Evolutionary conservation across 1,284 basidiomycete species (phyloP).

Genomic region (Limonomyces culmigenus): DNA sequence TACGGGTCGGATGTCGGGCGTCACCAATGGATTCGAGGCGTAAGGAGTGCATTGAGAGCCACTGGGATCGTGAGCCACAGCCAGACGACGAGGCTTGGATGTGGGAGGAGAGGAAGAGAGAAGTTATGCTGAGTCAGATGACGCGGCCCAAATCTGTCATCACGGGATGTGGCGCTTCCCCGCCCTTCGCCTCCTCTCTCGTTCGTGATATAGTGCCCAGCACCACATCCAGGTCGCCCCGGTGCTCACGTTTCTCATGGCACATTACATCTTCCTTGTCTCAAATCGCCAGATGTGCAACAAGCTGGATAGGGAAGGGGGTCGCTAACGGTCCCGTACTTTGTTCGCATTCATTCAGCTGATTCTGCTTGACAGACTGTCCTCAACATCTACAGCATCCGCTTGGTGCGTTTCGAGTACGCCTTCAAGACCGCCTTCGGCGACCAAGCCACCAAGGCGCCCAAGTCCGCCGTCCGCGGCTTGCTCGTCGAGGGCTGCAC

Average conservation of each 20-base stretch:
- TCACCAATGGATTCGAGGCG: no score
- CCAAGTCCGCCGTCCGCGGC: constrained; percentile 53
- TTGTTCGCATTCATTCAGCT: constrained; percentile 5
- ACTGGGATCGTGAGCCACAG: no score
- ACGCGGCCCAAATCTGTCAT: no score
- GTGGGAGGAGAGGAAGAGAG: no score
- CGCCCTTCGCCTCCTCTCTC: no score
- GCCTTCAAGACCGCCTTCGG: constrained; percentile 63
- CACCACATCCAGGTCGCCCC: constrained; percentile 78
- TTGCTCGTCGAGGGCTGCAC: constrained; percentile 78
- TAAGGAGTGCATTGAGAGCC: no score
- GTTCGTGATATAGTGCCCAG: no score
- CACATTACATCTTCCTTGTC: constrained; percentile 54
- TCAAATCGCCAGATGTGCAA: constrained; percentile 62
- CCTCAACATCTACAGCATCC: constrained; percentile 72
- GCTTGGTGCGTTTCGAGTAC: constrained; percentile 77
- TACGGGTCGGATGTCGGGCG: no score
- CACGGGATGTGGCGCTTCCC: no score
- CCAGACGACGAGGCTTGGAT: no score
- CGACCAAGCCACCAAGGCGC: constrained; percentile 39
- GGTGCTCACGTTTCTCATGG: constrained; percentile 63
- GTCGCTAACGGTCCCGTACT: constrained; percentile 58
- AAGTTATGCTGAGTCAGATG: no score
- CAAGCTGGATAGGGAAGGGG: constrained; percentile 75
- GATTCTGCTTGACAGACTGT: constrained; percentile 35